A percentile compares a stretch with the other conserved stretches of the same genome.
Conservation (phyloP, 2,329 filamentous ascomycete species). For the Fusarium staphyleae region DNA sequence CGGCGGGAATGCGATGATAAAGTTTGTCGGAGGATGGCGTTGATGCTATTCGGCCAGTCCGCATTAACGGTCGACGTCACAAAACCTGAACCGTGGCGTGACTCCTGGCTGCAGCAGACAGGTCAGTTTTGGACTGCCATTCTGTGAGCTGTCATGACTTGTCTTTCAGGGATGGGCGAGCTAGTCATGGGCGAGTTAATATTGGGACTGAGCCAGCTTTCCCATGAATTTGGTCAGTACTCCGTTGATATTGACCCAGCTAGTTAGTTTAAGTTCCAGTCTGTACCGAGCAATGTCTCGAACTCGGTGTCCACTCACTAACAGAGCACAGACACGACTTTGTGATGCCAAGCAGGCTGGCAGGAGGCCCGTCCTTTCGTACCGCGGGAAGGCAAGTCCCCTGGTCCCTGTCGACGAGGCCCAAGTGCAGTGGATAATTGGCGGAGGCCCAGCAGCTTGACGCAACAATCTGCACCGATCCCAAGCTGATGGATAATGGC, state of each 20-base stretch:
- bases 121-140: not conserved
- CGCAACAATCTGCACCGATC: slow-evolving; percentile 6
- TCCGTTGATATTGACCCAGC: not conserved
- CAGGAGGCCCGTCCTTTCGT: not conserved
- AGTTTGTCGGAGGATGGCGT: slow-evolving; percentile 13
- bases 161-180: not conserved
- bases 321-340: not conserved
- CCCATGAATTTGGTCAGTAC: slow-evolving; percentile 3
- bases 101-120: not conserved
- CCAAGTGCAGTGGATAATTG: not conserved
- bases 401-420: slow-evolving; percentile 18
- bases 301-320: not conserved
- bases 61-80: slow-evolving; percentile 10
- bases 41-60: slow-evolving; percentile 13
- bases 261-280: not conserved
- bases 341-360: slow-evolving; percentile 1
- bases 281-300: slow-evolving; percentile 2
- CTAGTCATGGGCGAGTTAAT: not conserved
- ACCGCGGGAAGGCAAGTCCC: not conserved
- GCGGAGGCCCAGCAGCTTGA: slow-evolving; percentile 4
- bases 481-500: not conserved
- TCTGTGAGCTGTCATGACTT: slow-evolving; percentile 1
- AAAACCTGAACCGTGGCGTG: not conserved
- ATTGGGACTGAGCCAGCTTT: not conserved
- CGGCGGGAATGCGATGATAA: slow-evolving; percentile 24